Evolutionary conservation across 768 basidiomycete genomes (phyloP), one percentile per base, ranked within the genome.

Genomic region (Porpolomopsis calyptriformis): DNA sequence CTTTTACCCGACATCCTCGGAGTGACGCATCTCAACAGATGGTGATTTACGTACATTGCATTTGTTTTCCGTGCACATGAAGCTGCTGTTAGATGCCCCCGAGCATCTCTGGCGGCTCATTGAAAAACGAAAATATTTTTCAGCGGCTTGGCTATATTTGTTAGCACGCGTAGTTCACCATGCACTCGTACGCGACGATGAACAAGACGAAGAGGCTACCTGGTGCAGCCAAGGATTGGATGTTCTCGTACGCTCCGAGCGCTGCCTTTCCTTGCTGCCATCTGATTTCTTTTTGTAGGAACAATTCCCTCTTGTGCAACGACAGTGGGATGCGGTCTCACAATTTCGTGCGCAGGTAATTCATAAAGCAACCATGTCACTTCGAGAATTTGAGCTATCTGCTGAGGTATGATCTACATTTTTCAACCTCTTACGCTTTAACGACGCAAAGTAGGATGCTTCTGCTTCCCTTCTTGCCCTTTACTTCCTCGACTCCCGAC

Each of bases 71-170:
- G 88, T 89, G 1, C 89, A 94, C 57, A 72, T 96, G 56, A 94
- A 93, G 60, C 65, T 96, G n/a, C 72, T 96, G 14, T 65, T 96
- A 4, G 92, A 96, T 62, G 82, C 88, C 7, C 90, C 92, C 5
- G 92, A 96, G 60, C 82, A 91, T 62, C 63, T 96, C 18, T 96
- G 92, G 85, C 74, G 85, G 3, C 70, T 92, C 44, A 76, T 94
- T 47, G 87, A 93, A 55, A 70, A 76, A 43, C 82, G 84, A 56
- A 73, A 76, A 46, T 91, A 85, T 54, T 72, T 91, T 23, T 71
- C 82, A 26, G 92, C 92, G 4, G 81, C 88, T 11, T 93, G 85
- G 85, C 63, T 94, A 39, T 93, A 90, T 63, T 72, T 91, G 12
- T 70, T 94, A 16, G 76, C 89, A 6, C 76, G 90, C 4, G 88